Conservation (phyloP, 1,139 yeast genomes). For the Debaryomyces coudertii region DNA sequence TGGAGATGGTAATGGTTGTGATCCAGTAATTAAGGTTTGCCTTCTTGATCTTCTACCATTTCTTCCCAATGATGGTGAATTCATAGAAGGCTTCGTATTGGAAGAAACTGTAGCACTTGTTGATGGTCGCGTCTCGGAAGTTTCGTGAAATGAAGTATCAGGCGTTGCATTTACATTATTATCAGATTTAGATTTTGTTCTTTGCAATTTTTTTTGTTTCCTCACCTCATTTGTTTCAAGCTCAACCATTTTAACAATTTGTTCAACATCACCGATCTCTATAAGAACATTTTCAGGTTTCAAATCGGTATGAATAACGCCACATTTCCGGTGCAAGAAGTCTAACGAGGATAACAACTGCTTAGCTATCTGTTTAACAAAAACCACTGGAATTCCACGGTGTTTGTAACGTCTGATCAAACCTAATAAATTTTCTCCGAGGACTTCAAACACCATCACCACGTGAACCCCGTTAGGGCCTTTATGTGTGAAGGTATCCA, state of each 20-base stretch:
- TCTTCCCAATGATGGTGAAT: conserved; percentile 46
- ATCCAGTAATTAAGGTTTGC: conserved; percentile 79
- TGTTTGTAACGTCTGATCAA: conserved; percentile 68
- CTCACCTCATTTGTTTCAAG: conserved; percentile 53
- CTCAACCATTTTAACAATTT: conserved; percentile 60
- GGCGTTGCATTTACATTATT: conserved; percentile 20
- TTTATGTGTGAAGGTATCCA: conserved; percentile 66
- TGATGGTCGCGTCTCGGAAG: conserved; percentile 10
- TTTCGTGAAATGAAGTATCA: conserved; percentile 17
- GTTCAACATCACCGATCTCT: conserved; percentile 78
- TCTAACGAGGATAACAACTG: conserved; percentile 78
- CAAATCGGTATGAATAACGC: conserved; percentile 88
- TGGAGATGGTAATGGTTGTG: conserved; percentile 85
- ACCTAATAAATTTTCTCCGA: conserved; percentile 80
- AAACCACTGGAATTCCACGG: conserved; percentile 71
- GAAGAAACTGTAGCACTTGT: conserved; percentile 1
- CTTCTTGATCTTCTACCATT: conserved; percentile 66
- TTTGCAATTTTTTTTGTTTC: conserved; percentile 41
- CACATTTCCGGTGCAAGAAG: conserved; percentile 81
- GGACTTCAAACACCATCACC: conserved; percentile 86
- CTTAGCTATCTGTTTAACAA: conserved; percentile 80
- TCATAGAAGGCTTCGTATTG: conserved; percentile 21
- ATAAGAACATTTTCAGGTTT: conserved; percentile 89
- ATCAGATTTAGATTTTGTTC: conserved; percentile 25
- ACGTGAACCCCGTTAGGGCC: conserved; percentile 81